Base-by-base conservation (phyloP, 2,329 filamentous ascomycete species). In the Sphaerulina musiva region DNA sequence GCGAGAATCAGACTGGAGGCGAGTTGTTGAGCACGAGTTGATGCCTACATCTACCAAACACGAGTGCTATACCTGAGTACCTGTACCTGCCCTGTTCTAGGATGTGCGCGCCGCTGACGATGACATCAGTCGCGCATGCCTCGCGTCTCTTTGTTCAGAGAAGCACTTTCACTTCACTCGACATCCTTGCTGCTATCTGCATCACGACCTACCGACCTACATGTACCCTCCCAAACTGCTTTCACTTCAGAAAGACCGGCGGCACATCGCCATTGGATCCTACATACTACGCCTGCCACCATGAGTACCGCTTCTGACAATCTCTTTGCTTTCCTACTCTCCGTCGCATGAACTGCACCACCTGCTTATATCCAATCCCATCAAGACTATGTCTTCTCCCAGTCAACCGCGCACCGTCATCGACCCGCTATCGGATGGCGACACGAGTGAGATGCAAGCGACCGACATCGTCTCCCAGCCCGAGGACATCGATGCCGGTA, bases 281-380 rank as follows among this genome's bases (percentile, higher is more conserved):
- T 32, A 40, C 9, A 32, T 23, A n/a, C 20, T 20, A 20, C 20
- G 34, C 38, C 42, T 32, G 31, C 26, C 46, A n/a, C 43, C 26
- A 55, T 48, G 53, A 55, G 48, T 55, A 51, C 32, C 41, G 34
- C 10, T 23, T 54, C 14, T 20, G 41, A 34, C 42, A 34, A 9
- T 49, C 40, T 49, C 39, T 40, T 48, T 49, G 31, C 31, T n/a
- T 36, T 26, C 29, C 11, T 12, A 36, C 32, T 36, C 32, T 36
- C 32, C 4, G 8, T 36, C 11, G 32, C 32, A 8, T 36, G 32
- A 36, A 36, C 32, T 34, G 6, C 32, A 34, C 32, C 32, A 34
- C 32, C 11, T 17, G 14, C 32, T 34, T 34, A 7, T 34, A 7
- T 11, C 32, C 32, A 34, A 34, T 7, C 7, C 6, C 32, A 11